phyloP scores from a whole-genome alignment of 805 yeast species.

The Candida hungchunana region DNA sequence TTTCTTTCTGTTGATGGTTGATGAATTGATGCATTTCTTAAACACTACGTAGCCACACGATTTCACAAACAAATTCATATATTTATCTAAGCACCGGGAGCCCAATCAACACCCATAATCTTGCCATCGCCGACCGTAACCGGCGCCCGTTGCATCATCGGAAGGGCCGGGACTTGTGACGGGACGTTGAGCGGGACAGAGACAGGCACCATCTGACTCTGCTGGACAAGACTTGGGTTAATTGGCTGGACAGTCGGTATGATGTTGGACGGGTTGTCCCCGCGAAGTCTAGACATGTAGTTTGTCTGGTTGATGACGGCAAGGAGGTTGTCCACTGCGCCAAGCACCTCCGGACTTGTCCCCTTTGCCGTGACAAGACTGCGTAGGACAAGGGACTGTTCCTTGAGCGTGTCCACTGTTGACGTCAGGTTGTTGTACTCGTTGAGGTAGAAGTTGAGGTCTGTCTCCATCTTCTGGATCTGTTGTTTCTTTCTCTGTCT shows the following conservation, averaged over 20 bases:
- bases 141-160: no score
- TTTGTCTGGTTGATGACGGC: constrained; percentile 21
- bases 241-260: constrained; percentile 29
- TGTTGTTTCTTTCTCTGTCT: constrained; percentile 91
- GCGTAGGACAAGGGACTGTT: constrained; percentile 49
- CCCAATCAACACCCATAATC: no score
- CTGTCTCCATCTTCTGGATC: constrained; percentile 77
- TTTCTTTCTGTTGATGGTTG: constrained; percentile 5
- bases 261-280: constrained; percentile 24
- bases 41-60: neutral
- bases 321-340: constrained; percentile 29
- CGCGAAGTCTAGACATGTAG: constrained; percentile 25
- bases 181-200: no score
- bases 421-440: constrained; percentile 65
- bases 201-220: no score
- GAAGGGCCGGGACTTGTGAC: no score
- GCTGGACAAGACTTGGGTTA: constrained; percentile 25
- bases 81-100: no score
- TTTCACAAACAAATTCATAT: no score
- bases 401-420: constrained; percentile 55
- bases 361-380: constrained; percentile 34
- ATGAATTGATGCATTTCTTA: constrained; percentile 10
- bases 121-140: no score
- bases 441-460: constrained; percentile 60
- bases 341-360: constrained; percentile 41